Evolutionary conservation across 2,329 filamentous ascomycete species (phyloP), one percentile per base, ranked within the genome.

Genomic region (Penicillium brasilianum): DNA sequence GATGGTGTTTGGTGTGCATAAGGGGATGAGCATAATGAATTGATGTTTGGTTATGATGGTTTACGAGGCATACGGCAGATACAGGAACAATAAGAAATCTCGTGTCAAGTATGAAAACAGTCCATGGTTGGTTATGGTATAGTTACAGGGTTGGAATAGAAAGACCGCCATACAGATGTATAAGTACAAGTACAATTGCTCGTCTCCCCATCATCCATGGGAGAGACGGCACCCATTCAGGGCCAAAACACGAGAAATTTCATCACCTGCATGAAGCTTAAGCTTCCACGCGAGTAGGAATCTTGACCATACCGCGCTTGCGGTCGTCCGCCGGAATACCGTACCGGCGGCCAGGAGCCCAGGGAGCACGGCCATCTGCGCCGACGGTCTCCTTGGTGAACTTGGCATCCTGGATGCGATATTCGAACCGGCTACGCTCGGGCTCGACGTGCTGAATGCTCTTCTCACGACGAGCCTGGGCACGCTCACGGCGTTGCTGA

Each of bases 241-340:
- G 18, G 20, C 22, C n/a, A 28, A 14, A 2, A 16, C 6, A 41
- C 1, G 3, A 16, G 16, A 36, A 54, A 30, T 28, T 1, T 39
- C 20, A 30, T 20, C 16, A 9, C 34, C 37, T 16, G 36, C 36
- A 30, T 18, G 41, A 39, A 32, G 18, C 55, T 69, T 75, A 81
- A 48, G 80, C 79, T 66, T 84, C 82, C 51, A 88, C 86, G 64
- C 79, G 82, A 22, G 82, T 87, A 13, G 87, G 86, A 63, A 89
- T 88, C 80, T 89, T 89, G 68, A 87, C 78, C 64, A 82, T 77
- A 25, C 86, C 87, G 76, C 84, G 84, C 81, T 88, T 88, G 62
- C 87, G 78, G 63, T 88, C 87, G 69, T 86, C 78, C 67, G 83
- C 83, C 52, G 87, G 87, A 60, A 88, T 80, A 68, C 87, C 87